These are phyloP conservation scores for Trichophyton benhamiae DNA, from an alignment of 2,329 filamentous ascomycete genomes.

Conservation along the genomic window DNA sequence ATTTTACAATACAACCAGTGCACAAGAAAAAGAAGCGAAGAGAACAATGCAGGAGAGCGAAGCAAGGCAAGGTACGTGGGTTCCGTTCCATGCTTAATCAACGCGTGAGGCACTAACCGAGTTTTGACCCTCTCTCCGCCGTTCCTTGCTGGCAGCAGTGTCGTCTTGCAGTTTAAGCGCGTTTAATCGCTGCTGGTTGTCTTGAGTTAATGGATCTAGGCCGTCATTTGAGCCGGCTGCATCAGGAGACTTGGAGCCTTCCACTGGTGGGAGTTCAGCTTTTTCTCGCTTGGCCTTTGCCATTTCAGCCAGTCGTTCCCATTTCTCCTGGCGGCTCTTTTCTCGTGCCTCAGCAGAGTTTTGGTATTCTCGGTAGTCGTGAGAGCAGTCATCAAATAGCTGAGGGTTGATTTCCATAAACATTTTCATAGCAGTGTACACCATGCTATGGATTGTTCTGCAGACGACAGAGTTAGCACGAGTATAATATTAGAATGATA, in stretches of 20 bases:
- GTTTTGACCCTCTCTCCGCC: constrained; percentile 32
- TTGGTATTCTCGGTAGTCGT: constrained; percentile 94
- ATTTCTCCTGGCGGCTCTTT: constrained; percentile 69
- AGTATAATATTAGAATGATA: background rate
- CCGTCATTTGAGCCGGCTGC: constrained; percentile 49
- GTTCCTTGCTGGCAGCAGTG: constrained; percentile 39
- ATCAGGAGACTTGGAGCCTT: constrained; percentile 31
- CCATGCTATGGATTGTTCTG: constrained; percentile 98
- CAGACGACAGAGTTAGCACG: constrained; percentile 23
- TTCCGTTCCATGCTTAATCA: constrained; percentile 17
- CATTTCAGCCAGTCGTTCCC: constrained; percentile 73
- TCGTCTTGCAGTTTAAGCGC: constrained; percentile 83
- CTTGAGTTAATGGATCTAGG: constrained; percentile 64
- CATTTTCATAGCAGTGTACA: constrained; percentile 98
- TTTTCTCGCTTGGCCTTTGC: constrained; percentile 56
- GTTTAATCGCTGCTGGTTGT: constrained; percentile 77
- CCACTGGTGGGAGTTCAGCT: constrained; percentile 16
- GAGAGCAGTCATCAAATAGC: constrained; percentile 95
- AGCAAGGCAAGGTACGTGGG: constrained; percentile 16
- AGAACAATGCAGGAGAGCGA: constrained; percentile 14
- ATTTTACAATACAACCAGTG: constrained; percentile 5
- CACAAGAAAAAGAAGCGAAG: background rate
- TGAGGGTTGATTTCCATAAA: constrained; percentile 99
- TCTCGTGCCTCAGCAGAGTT: constrained; percentile 81
- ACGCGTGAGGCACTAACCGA: constrained; percentile 33